Base-by-base conservation (phyloP, 352 stramenopile species). In the Phytophthora pistaciae region DNA sequence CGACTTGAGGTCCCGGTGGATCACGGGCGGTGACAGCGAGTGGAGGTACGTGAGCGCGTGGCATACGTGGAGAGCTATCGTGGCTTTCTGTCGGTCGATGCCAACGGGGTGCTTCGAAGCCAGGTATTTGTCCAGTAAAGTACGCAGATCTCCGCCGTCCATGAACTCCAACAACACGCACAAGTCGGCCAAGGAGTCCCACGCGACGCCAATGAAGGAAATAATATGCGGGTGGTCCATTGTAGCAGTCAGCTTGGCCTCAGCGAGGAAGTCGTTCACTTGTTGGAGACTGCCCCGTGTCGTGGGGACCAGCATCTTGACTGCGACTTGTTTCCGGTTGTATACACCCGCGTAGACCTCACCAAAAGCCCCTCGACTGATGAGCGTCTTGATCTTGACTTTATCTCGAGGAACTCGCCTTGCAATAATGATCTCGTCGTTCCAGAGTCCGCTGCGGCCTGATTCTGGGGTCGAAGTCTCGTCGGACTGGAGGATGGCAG, bases 1-100 rank as follows among this genome's bases (percentile, higher is more conserved):
- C 1, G 75, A 83, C 55, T 89, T 87, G 56, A 89, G 66, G 64
- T 87, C 82, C 29, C 82, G 71, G 64, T 88, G 82, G 59, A 90
- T 84, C 1, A 72, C 29, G 0, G 68, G 57, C 14, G 63, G 44
- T 3, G 42, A 38, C 10, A 70, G 16, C 40, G 61, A 75, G 61
- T 66, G 68, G n/a, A 75, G n/a, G 11, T 76, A 76, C 1, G 57
- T 54, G 5, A 76, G 36, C 27, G 64, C 72, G 13, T 83, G 64
- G 16, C 64, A 74, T 16, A 80, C 59, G 27, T 82, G 75, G 11
- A 84, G 38, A 4, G 79, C 79, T 13, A 80, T 68, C 16, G 25
- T 53, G 18, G 64, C 23, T 42, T 68, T 76, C 29, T 57, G 52
- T 16, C 21, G 42, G 14, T 57, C 36, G 20, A 72, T 64, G 0